Evolutionary conservation across 306 rosid species (phyloP).

Genomic region (Cicer judaicum): DNA sequence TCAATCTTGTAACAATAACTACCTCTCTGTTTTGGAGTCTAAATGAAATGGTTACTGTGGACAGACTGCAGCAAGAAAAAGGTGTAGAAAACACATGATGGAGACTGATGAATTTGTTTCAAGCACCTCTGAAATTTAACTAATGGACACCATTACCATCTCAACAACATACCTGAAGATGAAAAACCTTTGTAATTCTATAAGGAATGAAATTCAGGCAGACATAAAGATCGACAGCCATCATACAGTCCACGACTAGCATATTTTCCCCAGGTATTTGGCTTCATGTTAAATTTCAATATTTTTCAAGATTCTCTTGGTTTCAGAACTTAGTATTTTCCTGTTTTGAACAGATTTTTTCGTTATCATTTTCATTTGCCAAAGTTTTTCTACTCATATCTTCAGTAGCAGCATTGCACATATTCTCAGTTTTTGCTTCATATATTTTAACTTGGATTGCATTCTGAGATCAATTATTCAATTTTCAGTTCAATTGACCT

Average conservation of each 20-base stretch:
- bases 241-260: constrained; percentile 70
- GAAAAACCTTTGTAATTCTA: constrained; percentile 73
- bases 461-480: constrained; percentile 46
- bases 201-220: constrained; percentile 83
- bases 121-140: constrained; percentile 70
- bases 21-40: constrained; percentile 37
- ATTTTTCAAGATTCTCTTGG: constrained; percentile 19
- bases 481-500: constrained; percentile 89
- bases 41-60: constrained; percentile 33
- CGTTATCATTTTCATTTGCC: constrained; percentile 1
- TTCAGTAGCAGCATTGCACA: constrained; percentile 5
- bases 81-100: constrained; percentile 84
- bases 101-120: constrained; percentile 97
- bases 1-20: constrained; percentile 1
- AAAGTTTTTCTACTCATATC: background rate
- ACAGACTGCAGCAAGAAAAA: constrained; percentile 87
- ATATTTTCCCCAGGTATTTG: constrained; percentile 86
- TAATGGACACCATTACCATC: constrained; percentile 74
- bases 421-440: background rate
- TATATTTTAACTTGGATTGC: constrained; percentile 24
- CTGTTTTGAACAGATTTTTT: background rate
- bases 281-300: constrained; percentile 15
- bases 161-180: constrained; percentile 91
- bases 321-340: constrained; percentile 16
- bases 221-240: constrained; percentile 87